Percentiles rank a stretch among this genome's conserved stretches.
phyloP scores from a whole-genome alignment of 2,329 filamentous ascomycete species.

The Fusarium pininemorale region DNA sequence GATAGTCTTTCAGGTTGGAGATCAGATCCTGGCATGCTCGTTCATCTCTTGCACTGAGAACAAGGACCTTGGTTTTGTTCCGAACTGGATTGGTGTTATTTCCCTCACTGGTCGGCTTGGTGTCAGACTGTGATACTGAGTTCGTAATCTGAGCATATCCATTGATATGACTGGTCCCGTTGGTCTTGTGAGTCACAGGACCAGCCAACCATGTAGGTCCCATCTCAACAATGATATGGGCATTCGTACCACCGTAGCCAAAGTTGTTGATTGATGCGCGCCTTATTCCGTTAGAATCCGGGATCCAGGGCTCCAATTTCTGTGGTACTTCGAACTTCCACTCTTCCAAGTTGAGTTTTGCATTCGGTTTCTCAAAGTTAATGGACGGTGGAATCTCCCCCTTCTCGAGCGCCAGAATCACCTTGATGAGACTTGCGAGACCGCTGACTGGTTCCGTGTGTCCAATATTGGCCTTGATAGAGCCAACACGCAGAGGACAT shows the following conservation, averaged over 20 bases:
- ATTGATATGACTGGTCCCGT: background rate
- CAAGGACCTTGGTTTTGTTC: background rate
- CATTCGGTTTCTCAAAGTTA: background rate
- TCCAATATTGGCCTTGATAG: background rate
- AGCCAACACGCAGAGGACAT: background rate
- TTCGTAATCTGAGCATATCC: background rate
- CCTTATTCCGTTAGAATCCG: background rate
- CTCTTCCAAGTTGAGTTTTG: background rate
- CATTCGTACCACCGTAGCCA: background rate
- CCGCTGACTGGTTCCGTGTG: background rate
- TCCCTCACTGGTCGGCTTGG: background rate
- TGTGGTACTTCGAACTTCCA: background rate
- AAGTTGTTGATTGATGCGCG: background rate
- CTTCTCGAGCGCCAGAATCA: background rate
- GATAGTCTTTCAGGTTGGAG: background rate
- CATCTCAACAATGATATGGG: background rate
- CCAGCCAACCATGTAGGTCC: background rate
- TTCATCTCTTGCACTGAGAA: background rate
- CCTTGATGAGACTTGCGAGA: background rate
- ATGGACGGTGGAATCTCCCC: background rate
- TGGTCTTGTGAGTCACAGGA: background rate
- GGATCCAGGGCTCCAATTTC: background rate
- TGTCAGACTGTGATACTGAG: no score
- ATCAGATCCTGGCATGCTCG: background rate
- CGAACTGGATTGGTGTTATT: background rate